These are phyloP conservation scores for Eucalyptus marginata DNA, from an alignment of 345 rosid species.

Conservation along the genomic window DNA sequence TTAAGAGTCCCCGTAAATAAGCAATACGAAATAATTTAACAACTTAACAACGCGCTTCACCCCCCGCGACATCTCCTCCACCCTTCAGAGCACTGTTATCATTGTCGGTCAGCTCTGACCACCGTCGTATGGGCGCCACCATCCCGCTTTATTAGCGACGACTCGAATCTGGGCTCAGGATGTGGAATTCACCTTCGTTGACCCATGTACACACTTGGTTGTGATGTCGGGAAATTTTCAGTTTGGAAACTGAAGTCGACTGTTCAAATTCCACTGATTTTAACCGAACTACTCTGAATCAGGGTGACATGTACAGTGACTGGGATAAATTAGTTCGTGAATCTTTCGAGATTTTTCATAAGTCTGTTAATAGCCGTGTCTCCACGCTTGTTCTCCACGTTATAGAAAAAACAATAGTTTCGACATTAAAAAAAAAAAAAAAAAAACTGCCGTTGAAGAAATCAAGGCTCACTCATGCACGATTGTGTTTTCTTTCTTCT, in stretches of 20 bases:
- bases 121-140: background rate
- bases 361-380: background rate
- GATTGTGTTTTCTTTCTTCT: background rate
- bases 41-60: background rate
- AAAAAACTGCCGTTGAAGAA: background rate
- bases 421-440: background rate
- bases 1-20: background rate
- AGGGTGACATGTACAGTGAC: background rate
- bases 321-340: background rate
- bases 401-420: background rate
- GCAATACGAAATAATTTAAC: background rate
- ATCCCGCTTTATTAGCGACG: background rate
- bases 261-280: background rate
- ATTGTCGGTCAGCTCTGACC: background rate
- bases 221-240: background rate
- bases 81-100: background rate
- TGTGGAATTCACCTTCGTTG: background rate
- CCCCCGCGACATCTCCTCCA: background rate
- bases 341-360: background rate
- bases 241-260: background rate
- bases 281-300: background rate
- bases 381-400: background rate
- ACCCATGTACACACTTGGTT: background rate
- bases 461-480: background rate
- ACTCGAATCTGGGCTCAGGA: background rate